These are phyloP conservation scores for Verticillium isaacii DNA, from an alignment of 2,329 filamentous ascomycete species.

Conservation along the genomic window DNA sequence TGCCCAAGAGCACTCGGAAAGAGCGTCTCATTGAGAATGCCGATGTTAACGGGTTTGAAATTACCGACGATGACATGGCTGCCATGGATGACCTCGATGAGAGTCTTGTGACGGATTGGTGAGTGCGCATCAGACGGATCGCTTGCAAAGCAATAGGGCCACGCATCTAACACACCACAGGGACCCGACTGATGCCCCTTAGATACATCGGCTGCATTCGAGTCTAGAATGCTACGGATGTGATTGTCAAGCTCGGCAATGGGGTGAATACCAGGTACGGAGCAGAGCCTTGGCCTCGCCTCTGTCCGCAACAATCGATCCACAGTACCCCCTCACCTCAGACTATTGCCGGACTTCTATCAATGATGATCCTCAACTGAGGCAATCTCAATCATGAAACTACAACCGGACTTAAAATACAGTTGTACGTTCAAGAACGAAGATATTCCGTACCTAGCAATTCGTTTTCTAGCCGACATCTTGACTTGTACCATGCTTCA, in stretches of 20 bases:
- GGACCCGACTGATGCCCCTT: conserved; percentile 25
- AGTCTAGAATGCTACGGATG: background rate
- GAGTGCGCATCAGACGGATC: conserved; percentile 9
- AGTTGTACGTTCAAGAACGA: too few relatives aligned
- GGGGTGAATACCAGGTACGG: background rate
- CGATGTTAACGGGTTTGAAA: conserved; percentile 54
- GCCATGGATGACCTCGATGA: conserved; percentile 64
- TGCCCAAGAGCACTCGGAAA: conserved; percentile 66
- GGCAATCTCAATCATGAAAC: too few relatives aligned
- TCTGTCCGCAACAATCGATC: too few relatives aligned
- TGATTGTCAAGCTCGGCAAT: background rate
- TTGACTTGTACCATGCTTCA: too few relatives aligned
- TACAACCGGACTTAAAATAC: too few relatives aligned
- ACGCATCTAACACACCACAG: conserved; percentile 8
- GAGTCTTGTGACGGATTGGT: conserved; percentile 67
- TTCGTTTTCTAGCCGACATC: too few relatives aligned
- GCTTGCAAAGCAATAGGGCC: background rate
- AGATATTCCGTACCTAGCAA: too few relatives aligned
- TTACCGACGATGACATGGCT: conserved; percentile 59
- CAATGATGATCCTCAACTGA: too few relatives aligned
- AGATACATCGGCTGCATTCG: background rate
- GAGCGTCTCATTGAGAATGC: conserved; percentile 63
- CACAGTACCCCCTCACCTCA: too few relatives aligned
- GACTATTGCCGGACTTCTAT: too few relatives aligned
- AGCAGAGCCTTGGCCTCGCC: too few relatives aligned